These are phyloP conservation scores for Stagonosporopsis vannaccii DNA, from an alignment of 2,329 filamentous ascomycete species.

Conservation along the genomic window DNA sequence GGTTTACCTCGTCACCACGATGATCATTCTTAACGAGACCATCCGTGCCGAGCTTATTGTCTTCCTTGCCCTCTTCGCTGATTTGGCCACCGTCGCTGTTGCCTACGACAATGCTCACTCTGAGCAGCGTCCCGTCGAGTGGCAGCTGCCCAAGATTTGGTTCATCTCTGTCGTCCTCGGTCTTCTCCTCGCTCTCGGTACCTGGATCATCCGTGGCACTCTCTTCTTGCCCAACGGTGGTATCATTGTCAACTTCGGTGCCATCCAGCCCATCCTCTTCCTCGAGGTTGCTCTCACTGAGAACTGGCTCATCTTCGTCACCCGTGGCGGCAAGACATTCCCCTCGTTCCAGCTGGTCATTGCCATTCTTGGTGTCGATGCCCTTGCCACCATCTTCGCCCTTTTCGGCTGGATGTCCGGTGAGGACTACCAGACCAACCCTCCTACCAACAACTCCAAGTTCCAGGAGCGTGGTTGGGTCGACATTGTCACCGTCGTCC, in stretches of 20 bases:
- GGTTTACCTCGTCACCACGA: slow-evolving; percentile 78
- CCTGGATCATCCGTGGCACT: slow-evolving; percentile 76
- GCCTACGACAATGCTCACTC: slow-evolving; percentile 82
- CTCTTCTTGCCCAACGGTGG: slow-evolving; percentile 74
- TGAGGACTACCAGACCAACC: slow-evolving; percentile 52
- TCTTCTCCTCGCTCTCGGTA: slow-evolving; percentile 70
- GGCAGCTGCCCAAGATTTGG: slow-evolving; percentile 84
- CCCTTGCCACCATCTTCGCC: slow-evolving; percentile 75
- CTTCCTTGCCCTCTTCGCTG: slow-evolving; percentile 80
- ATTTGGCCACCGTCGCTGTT: slow-evolving; percentile 79
- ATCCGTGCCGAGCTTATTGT: slow-evolving; percentile 76
- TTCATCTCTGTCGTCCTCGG: slow-evolving; percentile 75
- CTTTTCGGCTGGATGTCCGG: slow-evolving; percentile 77
- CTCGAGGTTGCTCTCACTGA: slow-evolving; percentile 61
- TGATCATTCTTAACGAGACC: slow-evolving; percentile 82
- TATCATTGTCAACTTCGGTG: slow-evolving; percentile 77
- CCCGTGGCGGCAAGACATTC: slow-evolving; percentile 70
- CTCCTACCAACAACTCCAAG: slow-evolving; percentile 50
- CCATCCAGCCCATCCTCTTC: slow-evolving; percentile 73
- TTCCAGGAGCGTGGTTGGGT: slow-evolving; percentile 60
- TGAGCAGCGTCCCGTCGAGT: slow-evolving; percentile 77
- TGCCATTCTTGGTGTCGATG: slow-evolving; percentile 76
- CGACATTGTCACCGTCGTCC: slow-evolving; percentile 70
- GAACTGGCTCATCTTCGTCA: slow-evolving; percentile 64
- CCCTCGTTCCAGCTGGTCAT: slow-evolving; percentile 76